Conservation (phyloP, 176 grass and related monocot species). For the Oryza meridionalis region DNA sequence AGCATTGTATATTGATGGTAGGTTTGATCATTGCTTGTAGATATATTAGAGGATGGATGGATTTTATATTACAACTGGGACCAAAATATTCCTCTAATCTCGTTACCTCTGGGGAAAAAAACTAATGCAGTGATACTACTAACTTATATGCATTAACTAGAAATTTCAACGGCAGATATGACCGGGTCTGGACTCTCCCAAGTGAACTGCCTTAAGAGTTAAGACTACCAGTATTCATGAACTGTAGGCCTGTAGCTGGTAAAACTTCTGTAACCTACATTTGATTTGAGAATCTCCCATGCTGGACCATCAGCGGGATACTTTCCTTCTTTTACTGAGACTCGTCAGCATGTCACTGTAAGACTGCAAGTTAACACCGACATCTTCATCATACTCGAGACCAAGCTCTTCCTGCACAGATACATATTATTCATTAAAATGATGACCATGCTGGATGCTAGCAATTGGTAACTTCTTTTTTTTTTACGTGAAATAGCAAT, state of each 20-base stretch:
- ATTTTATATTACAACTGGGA: conserved; percentile 12
- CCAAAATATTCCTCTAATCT: conserved; percentile 8
- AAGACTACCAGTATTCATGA: conserved; percentile 20
- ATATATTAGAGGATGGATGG: not conserved
- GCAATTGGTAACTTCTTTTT: not conserved
- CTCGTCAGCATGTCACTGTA: conserved; percentile 62
- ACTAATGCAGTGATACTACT: conserved; percentile 1
- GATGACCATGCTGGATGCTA: not conserved
- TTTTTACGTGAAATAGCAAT: no score
- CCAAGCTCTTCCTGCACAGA: conserved; percentile 89
- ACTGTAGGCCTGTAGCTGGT: conserved; percentile 14
- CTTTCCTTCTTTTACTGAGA: conserved; percentile 70
- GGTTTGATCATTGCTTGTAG: not conserved
- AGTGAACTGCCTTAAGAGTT: not conserved
- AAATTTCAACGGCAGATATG: conserved; percentile 34
- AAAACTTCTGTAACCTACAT: conserved; percentile 33
- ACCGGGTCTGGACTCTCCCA: not conserved
- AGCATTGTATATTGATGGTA: conserved; percentile 1
- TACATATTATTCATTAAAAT: conserved; percentile 14
- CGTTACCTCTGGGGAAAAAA: not conserved
- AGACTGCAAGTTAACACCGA: conserved; percentile 61
- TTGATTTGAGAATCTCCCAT: conserved; percentile 18
- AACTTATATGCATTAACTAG: conserved; percentile 8
- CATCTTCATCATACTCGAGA: conserved; percentile 97
- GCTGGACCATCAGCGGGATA: conserved; percentile 42